Base-by-base conservation (phyloP, 2,329 filamentous ascomycete species). In the Trichoderma afroharzianum region DNA sequence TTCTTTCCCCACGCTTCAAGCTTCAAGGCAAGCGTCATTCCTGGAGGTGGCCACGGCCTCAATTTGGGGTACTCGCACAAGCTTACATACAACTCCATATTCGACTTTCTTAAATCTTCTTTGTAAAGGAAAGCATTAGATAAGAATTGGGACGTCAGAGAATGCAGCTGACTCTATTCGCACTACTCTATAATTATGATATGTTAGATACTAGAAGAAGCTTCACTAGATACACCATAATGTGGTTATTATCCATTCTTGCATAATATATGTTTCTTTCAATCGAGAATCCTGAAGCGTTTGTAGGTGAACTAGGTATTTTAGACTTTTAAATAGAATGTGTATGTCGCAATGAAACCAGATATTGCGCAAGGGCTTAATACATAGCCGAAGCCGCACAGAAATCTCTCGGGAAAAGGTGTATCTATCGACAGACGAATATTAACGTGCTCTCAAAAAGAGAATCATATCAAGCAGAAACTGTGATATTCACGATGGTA, bases 21-120 rank as follows among this genome's bases (percentile, higher is more conserved):
- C 0, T 90, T 91, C 75, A 82, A 87, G 71, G 81, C 87, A 0
- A 85, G 85, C 58, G 82, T 91, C 21, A 85, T 91, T 1, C 83
- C 85, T 0, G 81, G 82, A 4, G 85, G 87, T 39, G 82, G 86
- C 0, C 86, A 88, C 64, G 85, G 82, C 0, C 75, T 90, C 24
- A 89, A 87, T 75, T 76, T 86, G n/a, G 81, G 76, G 9, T 83
- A 82, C 71, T 78, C 81, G 0, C 77, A 79, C 26, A 72, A 73
- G 1, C 55, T 73, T 0, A 80, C 81, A 1, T 84, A 82, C 55
- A 71, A 76, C 11, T 73, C 77, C 11, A 84, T 84, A 8, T 74
- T 81, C 1, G 78, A 83, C 64, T 85, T 84, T 63, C 73, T 83
- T 9, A 75, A 32, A 11, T 32, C 33, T 26, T 28, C 50, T 53